These are phyloP conservation scores for Hymenoscyphus fructigenus DNA, from an alignment of 2,329 filamentous ascomycete species.

Conservation along the genomic window DNA sequence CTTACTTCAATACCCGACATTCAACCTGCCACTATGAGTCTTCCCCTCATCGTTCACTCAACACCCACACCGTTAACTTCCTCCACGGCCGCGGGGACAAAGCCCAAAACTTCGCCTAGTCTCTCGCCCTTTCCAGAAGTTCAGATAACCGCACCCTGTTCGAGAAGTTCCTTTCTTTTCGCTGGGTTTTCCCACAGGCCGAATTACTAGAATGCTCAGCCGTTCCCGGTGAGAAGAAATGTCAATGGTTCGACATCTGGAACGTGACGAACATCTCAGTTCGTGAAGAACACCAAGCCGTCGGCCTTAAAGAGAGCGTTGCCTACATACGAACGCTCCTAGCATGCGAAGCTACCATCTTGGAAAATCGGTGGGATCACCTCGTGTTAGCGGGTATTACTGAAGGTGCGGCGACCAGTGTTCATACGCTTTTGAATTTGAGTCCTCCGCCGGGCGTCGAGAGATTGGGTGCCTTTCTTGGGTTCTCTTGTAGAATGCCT, in stretches of 20 bases:
- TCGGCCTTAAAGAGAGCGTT: conserved; percentile 17
- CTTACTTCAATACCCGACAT: background rate
- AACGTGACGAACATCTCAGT: conserved; percentile 10
- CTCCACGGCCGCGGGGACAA: conserved; percentile 19
- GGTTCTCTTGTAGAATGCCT: conserved; percentile 20
- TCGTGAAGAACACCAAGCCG: conserved; percentile 15
- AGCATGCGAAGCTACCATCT: background rate
- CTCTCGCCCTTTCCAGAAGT: conserved; percentile 4
- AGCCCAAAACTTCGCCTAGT: conserved; percentile 14
- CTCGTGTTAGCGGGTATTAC: background rate
- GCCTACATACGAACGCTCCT: conserved; percentile 7
- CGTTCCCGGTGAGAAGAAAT: conserved; percentile 5
- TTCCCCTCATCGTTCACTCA: background rate
- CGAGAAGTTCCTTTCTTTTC: conserved; percentile 39
- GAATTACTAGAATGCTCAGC: conserved; percentile 6
- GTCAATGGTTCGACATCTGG: conserved; percentile 18
- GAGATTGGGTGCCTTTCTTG: conserved; percentile 33
- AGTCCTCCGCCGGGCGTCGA: conserved; percentile 18
- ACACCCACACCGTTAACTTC: conserved; percentile 21
- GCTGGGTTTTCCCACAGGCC: conserved; percentile 20
- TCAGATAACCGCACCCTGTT: background rate
- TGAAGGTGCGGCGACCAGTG: background rate
- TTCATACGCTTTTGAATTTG: background rate
- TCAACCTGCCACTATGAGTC: background rate
- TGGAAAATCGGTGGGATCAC: background rate